Evolutionary conservation across 2,329 filamentous ascomycete species (phyloP).

Genomic region (Trematosphaeria pertusa): DNA sequence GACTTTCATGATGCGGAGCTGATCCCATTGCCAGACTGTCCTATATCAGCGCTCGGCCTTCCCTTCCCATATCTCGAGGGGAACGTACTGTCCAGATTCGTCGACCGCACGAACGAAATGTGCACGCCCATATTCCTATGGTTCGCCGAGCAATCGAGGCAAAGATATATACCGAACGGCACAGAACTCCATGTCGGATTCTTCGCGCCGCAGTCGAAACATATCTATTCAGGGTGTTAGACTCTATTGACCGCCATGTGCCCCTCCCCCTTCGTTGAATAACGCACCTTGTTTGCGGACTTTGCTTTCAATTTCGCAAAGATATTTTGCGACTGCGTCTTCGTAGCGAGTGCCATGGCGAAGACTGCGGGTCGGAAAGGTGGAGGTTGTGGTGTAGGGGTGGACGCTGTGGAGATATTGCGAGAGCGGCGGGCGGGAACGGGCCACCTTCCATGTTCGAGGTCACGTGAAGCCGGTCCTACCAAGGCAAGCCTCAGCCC

Average conservation of each 20-base stretch:
- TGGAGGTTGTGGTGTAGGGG: conserved; percentile 31
- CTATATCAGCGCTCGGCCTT: conserved; percentile 32
- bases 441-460: conserved; percentile 23
- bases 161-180: conserved; percentile 96
- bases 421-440: conserved; percentile 31
- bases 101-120: conserved; percentile 98
- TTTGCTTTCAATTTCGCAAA: conserved; percentile 98
- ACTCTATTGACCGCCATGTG: conserved; percentile 25
- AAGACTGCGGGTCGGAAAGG: conserved; percentile 26
- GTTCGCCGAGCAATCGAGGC: conserved; percentile 95
- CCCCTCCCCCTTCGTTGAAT: conserved; percentile 9
- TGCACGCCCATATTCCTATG: conserved; percentile 98
- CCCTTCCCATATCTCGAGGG: conserved; percentile 56
- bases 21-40: conserved; percentile 92
- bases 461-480: no score
- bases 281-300: conserved; percentile 86
- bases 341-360: conserved; percentile 73
- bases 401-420: conserved; percentile 39
- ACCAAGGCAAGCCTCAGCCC: no score
- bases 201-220: conserved; percentile 97
- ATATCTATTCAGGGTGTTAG: conserved; percentile 68
- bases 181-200: conserved; percentile 99
- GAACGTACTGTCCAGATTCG: conserved; percentile 91
- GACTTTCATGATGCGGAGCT: conserved; percentile 96
- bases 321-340: conserved; percentile 94